Evolutionary conservation across 2,329 filamentous ascomycete species (phyloP).

Genomic region (Xylariomycetidae sp.): DNA sequence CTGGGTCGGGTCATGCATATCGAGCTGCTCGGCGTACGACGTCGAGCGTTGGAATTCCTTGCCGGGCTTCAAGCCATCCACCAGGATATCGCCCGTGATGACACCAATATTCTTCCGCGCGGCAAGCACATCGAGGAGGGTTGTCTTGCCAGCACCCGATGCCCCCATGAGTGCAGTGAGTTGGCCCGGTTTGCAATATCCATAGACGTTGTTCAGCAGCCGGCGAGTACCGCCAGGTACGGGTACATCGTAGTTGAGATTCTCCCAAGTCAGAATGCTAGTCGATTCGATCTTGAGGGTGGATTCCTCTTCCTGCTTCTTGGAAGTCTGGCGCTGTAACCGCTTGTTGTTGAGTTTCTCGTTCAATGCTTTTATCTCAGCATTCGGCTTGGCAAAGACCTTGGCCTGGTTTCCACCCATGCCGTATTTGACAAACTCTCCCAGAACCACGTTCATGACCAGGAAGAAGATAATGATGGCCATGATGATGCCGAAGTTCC

Average conservation of each 20-base stretch:
- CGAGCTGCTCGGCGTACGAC: conserved; percentile 57
- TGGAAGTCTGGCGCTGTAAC: conserved; percentile 45
- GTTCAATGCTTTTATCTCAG: conserved; percentile 62
- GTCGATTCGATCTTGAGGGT: conserved; percentile 54
- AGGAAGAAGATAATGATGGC: conserved; percentile 72
- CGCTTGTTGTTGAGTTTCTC: conserved; percentile 54
- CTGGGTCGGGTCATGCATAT: conserved; percentile 55
- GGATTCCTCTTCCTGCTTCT: conserved; percentile 36
- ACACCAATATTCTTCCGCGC: conserved; percentile 56
- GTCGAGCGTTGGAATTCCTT: conserved; percentile 57
- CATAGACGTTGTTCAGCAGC: conserved; percentile 51
- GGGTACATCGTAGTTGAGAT: conserved; percentile 71
- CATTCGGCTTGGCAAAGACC: conserved; percentile 65
- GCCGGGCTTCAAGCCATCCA: conserved; percentile 50
- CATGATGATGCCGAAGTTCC: conserved; percentile 77
- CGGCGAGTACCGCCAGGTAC: conserved; percentile 50
- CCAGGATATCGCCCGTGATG: conserved; percentile 49
- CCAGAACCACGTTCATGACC: conserved; percentile 66
- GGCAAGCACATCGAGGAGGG: conserved; percentile 69
- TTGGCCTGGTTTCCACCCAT: conserved; percentile 77
- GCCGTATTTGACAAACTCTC: conserved; percentile 72
- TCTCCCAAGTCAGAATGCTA: conserved; percentile 78
- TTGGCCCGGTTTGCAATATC: conserved; percentile 70
- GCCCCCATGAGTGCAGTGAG: conserved; percentile 77
- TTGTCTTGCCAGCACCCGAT: conserved; percentile 84